A percentile compares a stretch with the other conserved stretches of the same genome.
phyloP scores from a whole-genome alignment of 169 alveolate genomes.

The Plasmodium billcollinsi region DNA sequence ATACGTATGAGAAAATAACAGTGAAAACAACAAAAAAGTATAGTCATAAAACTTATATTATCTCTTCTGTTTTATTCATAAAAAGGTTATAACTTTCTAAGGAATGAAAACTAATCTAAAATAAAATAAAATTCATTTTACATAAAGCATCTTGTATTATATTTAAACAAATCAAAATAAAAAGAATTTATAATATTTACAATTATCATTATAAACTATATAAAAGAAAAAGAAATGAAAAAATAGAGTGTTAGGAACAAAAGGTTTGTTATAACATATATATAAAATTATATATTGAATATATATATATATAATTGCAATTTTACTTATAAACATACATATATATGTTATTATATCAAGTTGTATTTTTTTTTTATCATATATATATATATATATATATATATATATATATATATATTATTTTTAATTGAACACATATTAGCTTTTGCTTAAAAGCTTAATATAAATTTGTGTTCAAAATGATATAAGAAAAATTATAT shows the following conservation, averaged over 20 bases:
- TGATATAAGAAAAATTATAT: conserved; percentile 13
- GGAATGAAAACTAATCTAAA: neutral
- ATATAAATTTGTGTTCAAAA: conserved; percentile 25
- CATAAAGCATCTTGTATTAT: conserved; percentile 51
- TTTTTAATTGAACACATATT: conserved; percentile 32
- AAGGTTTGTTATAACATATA: too few species aligned
- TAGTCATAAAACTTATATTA: neutral
- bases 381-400: conserved; percentile 5
- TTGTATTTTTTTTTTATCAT: too few species aligned
- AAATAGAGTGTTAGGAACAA: too few species aligned
- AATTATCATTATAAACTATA: too few species aligned
- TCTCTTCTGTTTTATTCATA: neutral
- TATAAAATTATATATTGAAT: too few species aligned
- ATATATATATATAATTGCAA: too few species aligned
- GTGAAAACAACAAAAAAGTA: too few species aligned
- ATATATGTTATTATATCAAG: too few species aligned
- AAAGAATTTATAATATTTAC: too few species aligned
- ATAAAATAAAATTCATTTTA: conserved; percentile 15
- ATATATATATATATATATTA: conserved; percentile 5
- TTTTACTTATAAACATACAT: too few species aligned
- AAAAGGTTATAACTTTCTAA: conserved; percentile 10
- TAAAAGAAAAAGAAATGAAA: too few species aligned
- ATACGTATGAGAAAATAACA: too few species aligned
- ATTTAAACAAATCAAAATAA: neutral
- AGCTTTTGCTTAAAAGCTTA: conserved; percentile 24